phyloP scores from a whole-genome alignment of 768 basidiomycete species.

The Rhodosporidiobolus sp. region DNA sequence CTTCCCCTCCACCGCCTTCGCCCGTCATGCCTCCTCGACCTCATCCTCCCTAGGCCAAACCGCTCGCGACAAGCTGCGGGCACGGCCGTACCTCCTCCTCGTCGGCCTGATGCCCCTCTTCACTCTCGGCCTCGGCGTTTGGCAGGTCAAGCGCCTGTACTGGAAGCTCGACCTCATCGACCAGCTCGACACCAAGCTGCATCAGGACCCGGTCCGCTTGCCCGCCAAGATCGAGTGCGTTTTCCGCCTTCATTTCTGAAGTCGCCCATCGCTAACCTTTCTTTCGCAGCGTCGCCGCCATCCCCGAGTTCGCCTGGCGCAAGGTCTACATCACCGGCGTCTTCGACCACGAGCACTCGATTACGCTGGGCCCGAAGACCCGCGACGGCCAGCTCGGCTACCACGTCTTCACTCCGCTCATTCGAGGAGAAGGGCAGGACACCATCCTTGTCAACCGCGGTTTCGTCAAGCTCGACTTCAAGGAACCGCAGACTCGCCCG shows the following conservation, averaged over 20 bases:
- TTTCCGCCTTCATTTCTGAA: neutral
- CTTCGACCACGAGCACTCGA: slow-evolving; percentile 73
- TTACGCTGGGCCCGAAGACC: slow-evolving; percentile 81
- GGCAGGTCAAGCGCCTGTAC: slow-evolving; percentile 87
- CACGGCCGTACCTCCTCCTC: slow-evolving; percentile 34
- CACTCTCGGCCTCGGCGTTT: slow-evolving; percentile 82
- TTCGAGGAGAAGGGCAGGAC: slow-evolving; percentile 62
- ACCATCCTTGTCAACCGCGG: slow-evolving; percentile 90
- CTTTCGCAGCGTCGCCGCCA: slow-evolving; percentile 59
- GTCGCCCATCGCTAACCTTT: neutral
- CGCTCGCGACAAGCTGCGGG: slow-evolving; percentile 31
- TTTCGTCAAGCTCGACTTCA: slow-evolving; percentile 64
- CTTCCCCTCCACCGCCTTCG: neutral
- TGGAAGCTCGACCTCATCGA: slow-evolving; percentile 96
- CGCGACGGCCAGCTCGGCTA: slow-evolving; percentile 82
- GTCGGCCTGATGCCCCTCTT: slow-evolving; percentile 61
- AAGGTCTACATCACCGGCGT: slow-evolving; percentile 73
- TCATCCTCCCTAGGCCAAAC: slow-evolving; percentile 14
- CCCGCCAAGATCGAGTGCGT: slow-evolving; percentile 82
- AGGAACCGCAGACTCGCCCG: slow-evolving; percentile 43
- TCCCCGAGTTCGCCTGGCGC: slow-evolving; percentile 86
- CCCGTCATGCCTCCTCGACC: slow-evolving; percentile 22
- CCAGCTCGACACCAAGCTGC: slow-evolving; percentile 84
- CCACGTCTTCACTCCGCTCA: slow-evolving; percentile 80
- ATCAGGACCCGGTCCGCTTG: slow-evolving; percentile 69